phyloP scores from a whole-genome alignment of 768 basidiomycete species.

The Suillus lakei region DNA sequence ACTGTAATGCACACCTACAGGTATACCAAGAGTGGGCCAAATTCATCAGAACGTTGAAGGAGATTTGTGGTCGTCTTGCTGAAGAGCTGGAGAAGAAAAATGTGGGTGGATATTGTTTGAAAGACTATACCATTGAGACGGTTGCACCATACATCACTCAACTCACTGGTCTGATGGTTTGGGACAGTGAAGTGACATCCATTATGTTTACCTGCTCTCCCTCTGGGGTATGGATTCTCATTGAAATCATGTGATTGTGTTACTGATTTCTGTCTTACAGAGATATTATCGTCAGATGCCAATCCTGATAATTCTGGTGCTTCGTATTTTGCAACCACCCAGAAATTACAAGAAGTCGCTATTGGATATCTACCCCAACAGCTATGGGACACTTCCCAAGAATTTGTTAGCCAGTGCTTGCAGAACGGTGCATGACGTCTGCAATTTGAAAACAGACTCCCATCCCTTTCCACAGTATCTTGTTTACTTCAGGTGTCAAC shows the following conservation, averaged over 20 bases:
- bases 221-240: neutral
- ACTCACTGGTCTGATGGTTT: neutral
- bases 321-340: neutral
- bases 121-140: neutral
- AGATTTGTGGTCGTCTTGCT: neutral
- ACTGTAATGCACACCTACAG: neutral
- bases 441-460: neutral
- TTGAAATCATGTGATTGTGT: neutral
- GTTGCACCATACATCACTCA: neutral
- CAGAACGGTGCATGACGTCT: neutral
- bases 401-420: neutral
- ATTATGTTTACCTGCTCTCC: neutral
- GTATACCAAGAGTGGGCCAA: neutral
- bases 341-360: neutral
- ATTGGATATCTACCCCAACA: neutral
- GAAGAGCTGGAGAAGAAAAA: neutral
- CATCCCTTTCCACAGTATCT: neutral
- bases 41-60: neutral
- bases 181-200: neutral
- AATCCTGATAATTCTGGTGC: neutral
- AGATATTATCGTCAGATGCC: neutral
- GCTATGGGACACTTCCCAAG: neutral
- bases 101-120: neutral
- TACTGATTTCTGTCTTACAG: neutral
- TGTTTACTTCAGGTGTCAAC: neutral